phyloP scores from a whole-genome alignment of 148 eudicot species.

The Nepenthes gracilis region DNA sequence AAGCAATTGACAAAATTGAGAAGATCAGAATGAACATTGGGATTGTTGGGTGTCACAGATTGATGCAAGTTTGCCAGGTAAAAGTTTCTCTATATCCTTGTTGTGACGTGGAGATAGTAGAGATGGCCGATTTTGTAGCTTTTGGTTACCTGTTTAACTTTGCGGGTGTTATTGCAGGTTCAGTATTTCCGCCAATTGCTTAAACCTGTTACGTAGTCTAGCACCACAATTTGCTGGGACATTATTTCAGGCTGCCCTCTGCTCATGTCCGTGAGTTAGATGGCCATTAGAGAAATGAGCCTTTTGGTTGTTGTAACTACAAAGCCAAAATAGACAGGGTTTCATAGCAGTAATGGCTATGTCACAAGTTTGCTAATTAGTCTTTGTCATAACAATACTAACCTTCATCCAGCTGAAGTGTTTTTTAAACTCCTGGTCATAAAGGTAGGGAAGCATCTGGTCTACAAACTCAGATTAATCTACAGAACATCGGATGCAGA shows the following conservation, averaged over 20 bases:
- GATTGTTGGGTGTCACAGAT: slow-evolving; percentile 45
- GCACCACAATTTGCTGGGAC: slow-evolving; percentile 9
- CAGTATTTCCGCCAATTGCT: slow-evolving; percentile 82
- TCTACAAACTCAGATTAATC: background rate
- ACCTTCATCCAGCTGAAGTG: background rate
- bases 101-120: too few relatives aligned
- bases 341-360: slow-evolving; percentile 12
- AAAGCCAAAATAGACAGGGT: slow-evolving; percentile 2
- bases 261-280: slow-evolving; percentile 1
- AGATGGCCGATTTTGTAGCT: too few relatives aligned
- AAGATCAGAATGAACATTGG: slow-evolving; percentile 46
- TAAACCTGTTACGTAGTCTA: slow-evolving; percentile 75
- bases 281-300: slow-evolving; percentile 7
- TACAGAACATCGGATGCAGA: slow-evolving; percentile 28
- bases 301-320: slow-evolving; percentile 7
- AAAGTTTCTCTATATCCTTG: background rate
- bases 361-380: slow-evolving; percentile 12
- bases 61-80: slow-evolving; percentile 70
- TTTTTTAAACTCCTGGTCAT: too few relatives aligned
- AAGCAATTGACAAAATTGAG: slow-evolving; percentile 22
- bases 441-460: background rate
- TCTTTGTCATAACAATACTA: slow-evolving; percentile 4
- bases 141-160: too few relatives aligned
- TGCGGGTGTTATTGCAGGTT: slow-evolving; percentile 32
- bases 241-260: slow-evolving; percentile 11